These are phyloP conservation scores for Starmerella floris DNA, from an alignment of 805 yeast genomes.

Conservation along the genomic window DNA sequence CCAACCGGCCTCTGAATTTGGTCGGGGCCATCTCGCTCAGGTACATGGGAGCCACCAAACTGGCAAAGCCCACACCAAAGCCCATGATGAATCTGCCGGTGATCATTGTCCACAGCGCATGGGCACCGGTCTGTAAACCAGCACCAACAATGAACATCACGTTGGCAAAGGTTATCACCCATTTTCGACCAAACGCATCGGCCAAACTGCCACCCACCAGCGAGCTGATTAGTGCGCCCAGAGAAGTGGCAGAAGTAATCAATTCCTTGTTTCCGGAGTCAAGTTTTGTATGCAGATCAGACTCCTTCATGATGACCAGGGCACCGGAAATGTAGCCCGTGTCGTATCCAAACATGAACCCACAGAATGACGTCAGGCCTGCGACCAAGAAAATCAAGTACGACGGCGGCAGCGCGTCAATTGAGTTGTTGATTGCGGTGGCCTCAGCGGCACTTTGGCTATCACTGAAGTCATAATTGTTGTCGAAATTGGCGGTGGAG, in stretches of 20 bases:
- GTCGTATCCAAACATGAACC: conserved; percentile 95
- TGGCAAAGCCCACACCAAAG: conserved; percentile 91
- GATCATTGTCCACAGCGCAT: conserved; percentile 79
- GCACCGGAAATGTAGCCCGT: conserved; percentile 96
- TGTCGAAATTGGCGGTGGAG: conserved; percentile 3
- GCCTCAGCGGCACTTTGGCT: conserved; percentile 6
- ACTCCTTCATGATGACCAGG: conserved; percentile 69
- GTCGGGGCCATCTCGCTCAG: conserved; percentile 88
- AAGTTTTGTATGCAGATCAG: conserved; percentile 41
- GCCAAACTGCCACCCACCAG: conserved; percentile 68
- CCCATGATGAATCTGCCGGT: conserved; percentile 88
- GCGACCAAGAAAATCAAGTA: conserved; percentile 55
- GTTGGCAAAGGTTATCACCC: conserved; percentile 71
- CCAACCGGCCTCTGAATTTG: conserved; percentile 78
- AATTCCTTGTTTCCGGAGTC: conserved; percentile 73
- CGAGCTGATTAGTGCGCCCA: conserved; percentile 81
- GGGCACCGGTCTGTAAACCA: conserved; percentile 66
- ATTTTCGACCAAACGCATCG: conserved; percentile 72
- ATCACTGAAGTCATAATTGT: neutral
- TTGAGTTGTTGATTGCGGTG: conserved; percentile 19
- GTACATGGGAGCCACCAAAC: conserved; percentile 86
- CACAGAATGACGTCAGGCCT: conserved; percentile 68
- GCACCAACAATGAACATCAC: conserved; percentile 75
- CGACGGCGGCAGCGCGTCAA: conserved; percentile 29
- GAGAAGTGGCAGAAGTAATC: conserved; percentile 86